These are phyloP conservation scores for Garcia nutans DNA, from an alignment of 345 rosid genomes.

Conservation along the genomic window DNA sequence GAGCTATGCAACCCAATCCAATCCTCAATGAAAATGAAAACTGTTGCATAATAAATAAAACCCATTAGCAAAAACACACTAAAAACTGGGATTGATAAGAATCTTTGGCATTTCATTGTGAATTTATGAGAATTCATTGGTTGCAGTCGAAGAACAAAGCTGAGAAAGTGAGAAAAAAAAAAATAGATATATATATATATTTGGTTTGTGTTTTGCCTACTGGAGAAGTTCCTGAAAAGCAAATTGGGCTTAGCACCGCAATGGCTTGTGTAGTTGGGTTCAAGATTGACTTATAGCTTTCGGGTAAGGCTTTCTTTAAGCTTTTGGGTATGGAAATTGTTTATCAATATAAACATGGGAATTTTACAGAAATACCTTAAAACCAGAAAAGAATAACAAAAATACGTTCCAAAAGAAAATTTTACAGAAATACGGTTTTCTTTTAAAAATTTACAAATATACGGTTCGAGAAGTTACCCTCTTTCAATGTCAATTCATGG, in stretches of 20 bases:
- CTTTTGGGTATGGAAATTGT: no score
- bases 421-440: no score
- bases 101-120: constrained; percentile 47
- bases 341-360: no score
- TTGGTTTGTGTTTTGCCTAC: not conserved
- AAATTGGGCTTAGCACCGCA: not conserved
- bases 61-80: constrained; percentile 46
- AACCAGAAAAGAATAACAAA: no score
- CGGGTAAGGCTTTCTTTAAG: not conserved
- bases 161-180: not conserved
- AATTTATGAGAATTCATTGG: not conserved
- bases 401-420: no score
- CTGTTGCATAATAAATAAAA: constrained; percentile 49
- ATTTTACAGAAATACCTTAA: no score
- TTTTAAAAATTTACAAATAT: no score
- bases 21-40: constrained; percentile 51
- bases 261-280: not conserved
- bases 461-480: no score
- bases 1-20: constrained; percentile 62
- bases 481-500: no score
- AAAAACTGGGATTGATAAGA: constrained; percentile 51
- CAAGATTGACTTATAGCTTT: not conserved
- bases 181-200: no score
- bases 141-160: not conserved
- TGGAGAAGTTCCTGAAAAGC: not conserved